Evolutionary conservation across 2,329 filamentous ascomycete species (phyloP), one percentile per base, ranked within the genome.

Genomic region (Coniosporium tulheliwenetii): DNA sequence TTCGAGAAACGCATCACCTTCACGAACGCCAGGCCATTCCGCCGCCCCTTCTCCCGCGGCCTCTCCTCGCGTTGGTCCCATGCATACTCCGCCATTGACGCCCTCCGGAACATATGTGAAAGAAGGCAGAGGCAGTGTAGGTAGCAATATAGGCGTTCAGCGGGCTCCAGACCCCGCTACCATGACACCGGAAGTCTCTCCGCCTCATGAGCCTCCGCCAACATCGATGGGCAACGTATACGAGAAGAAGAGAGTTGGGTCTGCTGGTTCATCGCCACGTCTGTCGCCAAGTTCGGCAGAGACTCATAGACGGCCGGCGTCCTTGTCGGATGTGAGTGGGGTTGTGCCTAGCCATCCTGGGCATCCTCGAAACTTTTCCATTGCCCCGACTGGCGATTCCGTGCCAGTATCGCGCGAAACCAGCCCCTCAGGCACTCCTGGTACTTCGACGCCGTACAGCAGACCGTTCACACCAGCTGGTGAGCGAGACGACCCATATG

Each of bases 51-150:
- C 19, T 26, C 19, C 19, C 19, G 19, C 19, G 19, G 19, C 76
- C 34, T 82, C 79, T 47, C 80, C 83, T 44, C 71, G 73, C 45
- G 65, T 73, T 36, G 76, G 79, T 44, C 75, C 81, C 43, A 74
- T 93, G 63, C 82, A 89, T 50, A 93, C 87, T 9, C 89, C 89
- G 48, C 86, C 86, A 35, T 71, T 96, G 40, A 95, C 87, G 10
- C 89, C 89, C 13, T 79, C 85, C 41, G 86, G 79, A 7, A 26
- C 19, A 26, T 26, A 26, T 26, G 19, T 26, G 19, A 39, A 89
- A 58, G 53, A 44, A 26, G 39, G 39, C 26, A 32, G 41, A 15
- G 29, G 16, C 13, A 19, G 26, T 37, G 41, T 36, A 14, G 44
- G 40, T 9, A 47, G 45, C 30, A 44, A 35, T 38, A 46, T 48